A percentile compares a stretch with the other conserved stretches of the same genome.
These are phyloP conservation scores for Candida pini DNA, from an alignment of 805 yeast species.

Conservation along the genomic window DNA sequence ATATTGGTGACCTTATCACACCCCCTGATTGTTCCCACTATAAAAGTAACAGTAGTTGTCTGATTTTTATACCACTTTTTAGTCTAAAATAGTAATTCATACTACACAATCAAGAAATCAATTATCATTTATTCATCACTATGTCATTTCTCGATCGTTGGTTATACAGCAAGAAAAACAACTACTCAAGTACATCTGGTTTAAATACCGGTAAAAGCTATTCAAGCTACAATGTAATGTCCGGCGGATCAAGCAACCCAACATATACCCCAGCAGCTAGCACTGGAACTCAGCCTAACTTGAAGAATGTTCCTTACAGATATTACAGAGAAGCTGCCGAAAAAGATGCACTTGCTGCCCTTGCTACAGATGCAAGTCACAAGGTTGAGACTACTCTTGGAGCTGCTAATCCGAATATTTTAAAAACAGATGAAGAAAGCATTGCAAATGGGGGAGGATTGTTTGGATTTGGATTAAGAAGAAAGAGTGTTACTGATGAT, in stretches of 20 bases:
- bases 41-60: too few relatives aligned
- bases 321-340: slow-evolving; percentile 16
- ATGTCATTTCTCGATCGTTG: slow-evolving; percentile 33
- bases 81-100: too few relatives aligned
- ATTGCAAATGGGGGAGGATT: background rate
- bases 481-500: background rate
- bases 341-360: slow-evolving; percentile 1
- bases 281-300: slow-evolving; percentile 22
- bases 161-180: slow-evolving; percentile 21
- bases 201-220: slow-evolving; percentile 24
- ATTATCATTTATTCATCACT: background rate
- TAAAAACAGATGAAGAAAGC: background rate
- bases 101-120: background rate
- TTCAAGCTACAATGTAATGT: slow-evolving; percentile 6
- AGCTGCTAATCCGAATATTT: too few relatives aligned
- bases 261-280: slow-evolving; percentile 1
- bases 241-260: background rate
- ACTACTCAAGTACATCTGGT: slow-evolving; percentile 11
- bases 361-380: background rate
- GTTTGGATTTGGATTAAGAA: slow-evolving; percentile 1
- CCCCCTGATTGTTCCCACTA: too few relatives aligned
- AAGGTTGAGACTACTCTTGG: too few relatives aligned
- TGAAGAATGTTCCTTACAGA: slow-evolving; percentile 25
- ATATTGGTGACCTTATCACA: too few relatives aligned
- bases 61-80: too few relatives aligned